Conservation (phyloP, 305 asterid species). For the Salvia sclarea region DNA sequence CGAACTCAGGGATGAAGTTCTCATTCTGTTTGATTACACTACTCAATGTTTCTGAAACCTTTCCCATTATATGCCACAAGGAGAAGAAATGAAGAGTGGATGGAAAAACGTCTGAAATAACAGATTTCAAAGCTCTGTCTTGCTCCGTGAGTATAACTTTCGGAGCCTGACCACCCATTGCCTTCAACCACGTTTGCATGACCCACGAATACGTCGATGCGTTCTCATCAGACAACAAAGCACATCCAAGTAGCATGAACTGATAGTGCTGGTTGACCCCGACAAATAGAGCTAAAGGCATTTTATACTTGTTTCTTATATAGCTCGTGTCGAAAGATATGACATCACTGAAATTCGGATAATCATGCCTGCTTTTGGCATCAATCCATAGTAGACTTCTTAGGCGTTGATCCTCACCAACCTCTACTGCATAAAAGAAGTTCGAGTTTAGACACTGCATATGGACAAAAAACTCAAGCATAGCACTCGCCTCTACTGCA, state of each 20-base stretch:
- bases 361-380: slow-evolving; percentile 90
- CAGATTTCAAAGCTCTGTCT: slow-evolving; percentile 57
- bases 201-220: slow-evolving; percentile 76
- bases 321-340: slow-evolving; percentile 87
- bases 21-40: slow-evolving; percentile 72
- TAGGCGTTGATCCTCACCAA: slow-evolving; percentile 74
- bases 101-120: slow-evolving; percentile 65
- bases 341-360: slow-evolving; percentile 65
- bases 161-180: slow-evolving; percentile 88
- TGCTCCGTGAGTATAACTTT: slow-evolving; percentile 75
- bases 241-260: slow-evolving; percentile 92
- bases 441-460: slow-evolving; percentile 78
- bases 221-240: slow-evolving; percentile 77
- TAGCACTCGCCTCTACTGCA: slow-evolving; percentile 51
- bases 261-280: slow-evolving; percentile 97
- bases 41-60: slow-evolving; percentile 65
- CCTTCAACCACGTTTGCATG: slow-evolving; percentile 79
- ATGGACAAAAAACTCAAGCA: slow-evolving; percentile 69
- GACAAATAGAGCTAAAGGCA: slow-evolving; percentile 76
- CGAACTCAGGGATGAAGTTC: slow-evolving; percentile 63
- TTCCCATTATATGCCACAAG: slow-evolving; percentile 81
- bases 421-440: slow-evolving; percentile 80
- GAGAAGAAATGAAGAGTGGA: slow-evolving; percentile 65
- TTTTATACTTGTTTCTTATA: slow-evolving; percentile 76
- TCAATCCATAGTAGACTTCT: slow-evolving; percentile 82